Base-by-base conservation (phyloP, 2,329 filamentous ascomycete genomes). In the Epichloe typhina region DNA sequence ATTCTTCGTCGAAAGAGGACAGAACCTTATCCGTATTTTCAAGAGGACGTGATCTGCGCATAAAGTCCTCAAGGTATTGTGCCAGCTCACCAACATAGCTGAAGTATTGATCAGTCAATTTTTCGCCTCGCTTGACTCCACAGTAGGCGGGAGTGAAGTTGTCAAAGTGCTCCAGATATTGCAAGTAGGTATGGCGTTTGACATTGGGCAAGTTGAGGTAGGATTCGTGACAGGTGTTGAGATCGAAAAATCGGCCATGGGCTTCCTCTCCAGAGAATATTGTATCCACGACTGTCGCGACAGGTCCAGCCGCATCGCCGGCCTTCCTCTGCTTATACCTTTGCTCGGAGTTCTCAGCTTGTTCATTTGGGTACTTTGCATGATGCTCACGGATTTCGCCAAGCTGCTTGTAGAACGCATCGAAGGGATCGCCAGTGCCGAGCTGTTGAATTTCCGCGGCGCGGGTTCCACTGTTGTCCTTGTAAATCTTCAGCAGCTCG, bases 231-330 rank as follows among this genome's bases (percentile, higher is more conserved):
- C 83, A 79, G 40, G 75, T 78, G 17, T 85, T 91, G 45, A 98
- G 71, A 66, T 98, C 93, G 61, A 98, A 86, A 68, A 88, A 98
- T 58, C 88, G 85, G 42, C 93, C 93, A 61, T 86, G 96, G 0
- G 84, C 85, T 66, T 98, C 93, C 68, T 98, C 94, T 54, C 93
- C 93, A 0, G 89, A 95, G 67, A 98, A 98, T 73, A 97, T 85
- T 52, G 81, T 82, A 62, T 97, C 91, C 46, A 96, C 83, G 49
- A 90, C 80, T 42, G 79, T 80, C 4, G 77, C 74, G 51, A 79
- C 67, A 1, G 75, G 71, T 45, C 84, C 80, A 47, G 81, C 79
- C 56, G 84, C 83, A 42, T 82, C 81, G 12, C 75, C 77, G 41
- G 76, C 72, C 52, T 77, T 79, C 62, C 82, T 76, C 44, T 70